Evolutionary conservation across 371 early-diverging fungal genomes (phyloP).

Genomic region (Cladochytrium tenue): DNA sequence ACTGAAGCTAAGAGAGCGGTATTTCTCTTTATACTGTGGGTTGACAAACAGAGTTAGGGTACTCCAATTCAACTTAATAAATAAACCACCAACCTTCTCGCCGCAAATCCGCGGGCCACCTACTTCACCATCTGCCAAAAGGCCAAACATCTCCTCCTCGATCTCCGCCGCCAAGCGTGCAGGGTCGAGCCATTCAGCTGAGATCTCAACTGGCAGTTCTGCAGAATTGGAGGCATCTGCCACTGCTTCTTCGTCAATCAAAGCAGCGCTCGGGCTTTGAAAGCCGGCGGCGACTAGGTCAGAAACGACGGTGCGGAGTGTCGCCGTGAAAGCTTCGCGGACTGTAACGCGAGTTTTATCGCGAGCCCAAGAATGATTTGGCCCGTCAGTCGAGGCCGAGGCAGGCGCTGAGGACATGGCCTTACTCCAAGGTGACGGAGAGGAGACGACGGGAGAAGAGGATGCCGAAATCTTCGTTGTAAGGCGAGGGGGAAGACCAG

Average conservation of each 20-base stretch:
- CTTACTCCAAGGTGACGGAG: no score
- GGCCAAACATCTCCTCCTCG: slow-evolving; percentile 38
- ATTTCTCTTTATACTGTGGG: slow-evolving; percentile 73
- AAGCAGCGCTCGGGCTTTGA: neutral
- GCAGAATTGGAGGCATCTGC: neutral
- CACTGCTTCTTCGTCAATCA: slow-evolving; percentile 10
- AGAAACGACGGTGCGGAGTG: slow-evolving; percentile 22
- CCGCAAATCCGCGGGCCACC: slow-evolving; percentile 17
- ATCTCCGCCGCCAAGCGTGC: slow-evolving; percentile 23
- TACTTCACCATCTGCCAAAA: slow-evolving; percentile 17
- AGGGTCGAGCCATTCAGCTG: slow-evolving; percentile 25
- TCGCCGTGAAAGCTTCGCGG: slow-evolving; percentile 29
- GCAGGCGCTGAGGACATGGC: no score
- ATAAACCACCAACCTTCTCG: slow-evolving; percentile 17
- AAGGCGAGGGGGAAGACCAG: no score
- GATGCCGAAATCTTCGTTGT: no score
- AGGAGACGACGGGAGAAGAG: no score
- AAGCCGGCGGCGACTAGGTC: slow-evolving; percentile 7
- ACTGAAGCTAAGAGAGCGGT: slow-evolving; percentile 71
- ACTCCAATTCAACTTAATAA: neutral
- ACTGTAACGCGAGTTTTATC: slow-evolving; percentile 29
- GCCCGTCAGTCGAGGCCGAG: slow-evolving; percentile 15
- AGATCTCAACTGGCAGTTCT: neutral
- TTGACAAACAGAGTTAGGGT: slow-evolving; percentile 28
- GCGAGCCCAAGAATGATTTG: slow-evolving; percentile 7